phyloP scores from a whole-genome alignment of 768 basidiomycete genomes.

The Leccinellum albellum region DNA sequence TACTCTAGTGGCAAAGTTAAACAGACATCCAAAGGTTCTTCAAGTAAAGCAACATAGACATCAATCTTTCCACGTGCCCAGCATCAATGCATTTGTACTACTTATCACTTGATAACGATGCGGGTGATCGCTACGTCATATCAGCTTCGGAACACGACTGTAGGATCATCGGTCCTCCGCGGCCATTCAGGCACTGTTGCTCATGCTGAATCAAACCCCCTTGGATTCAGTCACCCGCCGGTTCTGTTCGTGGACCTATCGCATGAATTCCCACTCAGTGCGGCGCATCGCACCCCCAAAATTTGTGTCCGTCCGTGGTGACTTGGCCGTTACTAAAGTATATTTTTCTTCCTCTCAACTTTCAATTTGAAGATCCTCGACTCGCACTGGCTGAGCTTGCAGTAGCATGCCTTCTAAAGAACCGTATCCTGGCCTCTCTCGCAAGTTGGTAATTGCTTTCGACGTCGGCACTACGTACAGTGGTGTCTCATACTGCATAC shows the following conservation, averaged over 20 bases:
- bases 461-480: slow-evolving; percentile 18
- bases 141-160: neutral
- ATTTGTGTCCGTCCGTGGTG: neutral
- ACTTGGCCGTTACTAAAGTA: neutral
- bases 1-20: neutral
- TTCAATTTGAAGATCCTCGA: neutral
- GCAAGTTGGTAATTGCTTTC: slow-evolving; percentile 43
- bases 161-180: neutral
- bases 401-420: slow-evolving; percentile 25
- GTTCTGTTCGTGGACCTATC: neutral
- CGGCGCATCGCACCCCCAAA: neutral
- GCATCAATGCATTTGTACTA: neutral
- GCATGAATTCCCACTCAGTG: neutral
- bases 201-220: neutral
- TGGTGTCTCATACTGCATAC: slow-evolving; percentile 36
- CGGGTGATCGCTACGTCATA: neutral
- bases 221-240: neutral
- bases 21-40: neutral
- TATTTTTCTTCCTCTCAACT: neutral
- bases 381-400: neutral
- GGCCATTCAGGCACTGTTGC: neutral
- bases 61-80: neutral
- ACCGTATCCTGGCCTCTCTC: slow-evolving; percentile 35
- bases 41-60: neutral
- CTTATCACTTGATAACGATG: neutral